Percentiles rank a stretch among this genome's conserved stretches.
Evolutionary conservation across 345 rosid species (phyloP).

Genomic region (Euphorbia lathyris): DNA sequence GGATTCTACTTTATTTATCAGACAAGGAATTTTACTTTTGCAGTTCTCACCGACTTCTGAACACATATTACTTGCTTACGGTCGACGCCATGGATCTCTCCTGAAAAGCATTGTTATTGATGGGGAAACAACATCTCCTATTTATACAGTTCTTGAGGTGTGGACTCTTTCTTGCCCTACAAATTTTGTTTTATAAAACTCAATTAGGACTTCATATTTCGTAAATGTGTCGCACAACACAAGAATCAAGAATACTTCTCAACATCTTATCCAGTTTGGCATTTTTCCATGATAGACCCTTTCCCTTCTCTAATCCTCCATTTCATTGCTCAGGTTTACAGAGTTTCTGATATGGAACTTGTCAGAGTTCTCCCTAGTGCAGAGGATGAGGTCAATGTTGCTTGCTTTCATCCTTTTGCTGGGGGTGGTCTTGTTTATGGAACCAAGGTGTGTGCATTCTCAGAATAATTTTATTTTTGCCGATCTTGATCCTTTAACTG

Average conservation of each 20-base stretch:
- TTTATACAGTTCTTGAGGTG: constrained; percentile 95
- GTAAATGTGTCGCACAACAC: background rate
- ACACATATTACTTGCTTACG: constrained; percentile 92
- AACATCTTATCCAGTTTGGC: background rate
- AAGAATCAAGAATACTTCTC: background rate
- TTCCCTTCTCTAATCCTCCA: background rate
- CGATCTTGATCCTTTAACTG: background rate
- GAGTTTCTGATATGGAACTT: constrained; percentile 87
- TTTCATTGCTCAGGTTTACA: constrained; percentile 49
- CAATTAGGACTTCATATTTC: background rate
- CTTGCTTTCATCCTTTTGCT: constrained; percentile 82
- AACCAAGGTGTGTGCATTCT: constrained; percentile 51
- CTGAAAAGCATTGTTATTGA: constrained; percentile 84
- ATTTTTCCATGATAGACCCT: background rate
- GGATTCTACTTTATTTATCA: constrained; percentile 1
- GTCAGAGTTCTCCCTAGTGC: constrained; percentile 84
- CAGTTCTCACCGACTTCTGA: constrained; percentile 98
- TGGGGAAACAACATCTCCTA: constrained; percentile 72
- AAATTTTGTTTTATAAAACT: background rate
- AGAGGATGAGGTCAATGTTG: constrained; percentile 91
- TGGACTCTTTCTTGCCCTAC: background rate
- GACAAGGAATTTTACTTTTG: constrained; percentile 22
- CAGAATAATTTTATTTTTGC: background rate
- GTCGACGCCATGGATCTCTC: constrained; percentile 91
- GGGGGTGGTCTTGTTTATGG: constrained; percentile 95